phyloP scores from a whole-genome alignment of 164 flowering plant genomes.

The Protea cynaroides region DNA sequence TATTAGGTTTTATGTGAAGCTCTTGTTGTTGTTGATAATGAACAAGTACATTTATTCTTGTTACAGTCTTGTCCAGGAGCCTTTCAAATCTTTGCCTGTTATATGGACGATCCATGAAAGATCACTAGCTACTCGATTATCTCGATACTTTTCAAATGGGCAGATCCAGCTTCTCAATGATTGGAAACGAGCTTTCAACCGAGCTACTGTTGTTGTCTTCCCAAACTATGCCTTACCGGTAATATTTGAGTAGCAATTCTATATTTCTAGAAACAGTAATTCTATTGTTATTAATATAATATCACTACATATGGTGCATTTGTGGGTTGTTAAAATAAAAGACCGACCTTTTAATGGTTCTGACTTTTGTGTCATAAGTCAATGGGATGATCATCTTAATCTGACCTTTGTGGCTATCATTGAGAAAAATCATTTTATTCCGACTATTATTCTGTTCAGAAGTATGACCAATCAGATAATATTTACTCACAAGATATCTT shows the following conservation, averaged over 20 bases:
- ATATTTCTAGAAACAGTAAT: neutral
- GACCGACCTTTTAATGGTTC: neutral
- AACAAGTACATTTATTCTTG: constrained; percentile 24
- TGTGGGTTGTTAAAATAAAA: neutral
- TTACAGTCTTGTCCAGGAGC: constrained; percentile 92
- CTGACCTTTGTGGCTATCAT: neutral
- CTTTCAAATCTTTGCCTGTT: constrained; percentile 82
- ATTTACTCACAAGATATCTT: neutral
- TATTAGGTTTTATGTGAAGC: no score
- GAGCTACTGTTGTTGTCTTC: constrained; percentile 85
- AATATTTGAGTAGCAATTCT: constrained; percentile 14
- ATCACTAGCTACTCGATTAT: constrained; percentile 52
- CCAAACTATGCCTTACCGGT: constrained; percentile 83
- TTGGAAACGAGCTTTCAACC: constrained; percentile 77
- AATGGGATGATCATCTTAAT: neutral
- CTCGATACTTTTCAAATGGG: constrained; percentile 49
- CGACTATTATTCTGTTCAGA: neutral
- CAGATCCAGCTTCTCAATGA: constrained; percentile 53
- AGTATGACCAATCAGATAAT: neutral
- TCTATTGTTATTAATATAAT: neutral
- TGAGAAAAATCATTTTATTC: neutral
- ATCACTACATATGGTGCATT: neutral
- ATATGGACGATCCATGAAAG: constrained; percentile 82
- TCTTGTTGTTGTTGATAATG: no score
- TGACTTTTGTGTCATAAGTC: neutral